A percentile compares a stretch with the other conserved stretches of the same genome.
Conservation (phyloP, 2,329 filamentous ascomycete genomes). For the Colletotrichum costaricense region DNA sequence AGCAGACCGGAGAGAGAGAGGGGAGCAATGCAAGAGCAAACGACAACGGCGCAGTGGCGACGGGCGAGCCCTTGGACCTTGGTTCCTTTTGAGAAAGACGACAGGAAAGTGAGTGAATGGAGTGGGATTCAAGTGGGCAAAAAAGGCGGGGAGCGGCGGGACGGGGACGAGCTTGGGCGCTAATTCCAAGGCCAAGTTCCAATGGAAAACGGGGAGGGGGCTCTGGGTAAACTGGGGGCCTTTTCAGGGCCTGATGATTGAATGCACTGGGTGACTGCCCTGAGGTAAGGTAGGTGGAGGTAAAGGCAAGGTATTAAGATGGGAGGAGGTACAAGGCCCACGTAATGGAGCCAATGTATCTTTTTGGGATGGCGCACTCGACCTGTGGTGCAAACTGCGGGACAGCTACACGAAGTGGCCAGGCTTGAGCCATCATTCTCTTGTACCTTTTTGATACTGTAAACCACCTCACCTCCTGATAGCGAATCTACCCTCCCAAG, state of each 20-base stretch:
- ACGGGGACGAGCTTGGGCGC: constrained; percentile 33
- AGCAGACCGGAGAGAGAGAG: not conserved
- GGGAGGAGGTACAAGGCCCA: not conserved
- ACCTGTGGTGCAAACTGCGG: not conserved
- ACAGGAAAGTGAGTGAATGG: constrained; percentile 10
- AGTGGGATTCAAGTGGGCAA: constrained; percentile 29
- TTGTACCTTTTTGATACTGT: not conserved
- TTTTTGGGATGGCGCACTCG: not conserved
- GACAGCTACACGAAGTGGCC: not conserved
- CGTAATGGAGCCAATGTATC: not conserved
- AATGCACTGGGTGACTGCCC: not conserved
- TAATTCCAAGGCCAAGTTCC: constrained; percentile 34
- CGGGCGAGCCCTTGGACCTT: constrained; percentile 19
- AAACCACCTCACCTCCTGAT: not conserved
- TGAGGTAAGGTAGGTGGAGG: too few relatives aligned
- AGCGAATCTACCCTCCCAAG: too few relatives aligned
- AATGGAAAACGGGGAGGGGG: constrained; percentile 14
- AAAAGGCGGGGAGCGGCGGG: constrained; percentile 31
- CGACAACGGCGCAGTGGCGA: not conserved
- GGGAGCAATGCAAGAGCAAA: not conserved
- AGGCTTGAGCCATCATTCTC: not conserved
- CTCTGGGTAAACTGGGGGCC: too few relatives aligned
- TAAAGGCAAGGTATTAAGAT: not conserved
- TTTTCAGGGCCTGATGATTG: constrained; percentile 4
- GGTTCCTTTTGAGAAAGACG: constrained; percentile 12